Base-by-base conservation (phyloP, 805 yeast species). In the Sugiyamaella qingdaonensis region DNA sequence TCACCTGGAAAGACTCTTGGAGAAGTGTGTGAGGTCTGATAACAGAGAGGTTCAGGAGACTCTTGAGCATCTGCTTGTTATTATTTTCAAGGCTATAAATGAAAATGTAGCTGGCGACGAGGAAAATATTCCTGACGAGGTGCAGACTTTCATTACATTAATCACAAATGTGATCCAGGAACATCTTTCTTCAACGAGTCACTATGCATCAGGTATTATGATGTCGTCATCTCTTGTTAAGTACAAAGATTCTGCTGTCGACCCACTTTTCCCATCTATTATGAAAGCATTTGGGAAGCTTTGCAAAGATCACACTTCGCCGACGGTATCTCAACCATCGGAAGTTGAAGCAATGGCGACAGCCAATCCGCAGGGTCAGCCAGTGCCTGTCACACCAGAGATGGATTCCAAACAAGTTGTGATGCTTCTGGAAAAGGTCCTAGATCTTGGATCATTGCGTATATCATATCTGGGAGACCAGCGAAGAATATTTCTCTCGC, bases 391-490 rank as follows among this genome's bases (percentile, higher is more conserved):
- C 65, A 54, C 49, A 7, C 52, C 72, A 19, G 95, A 86, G 51
- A 79, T 78, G 59, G 96, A 89, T 63, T 87, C 92, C 8, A 84
- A 80, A 62, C 85, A 86, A 77, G 86, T 95, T 0, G 85, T 94
- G 0, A 81, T 78, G 54, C 70, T 90, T 34, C 72, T 94, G 44
- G 89, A 86, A 54, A 86, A 86, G 66, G 81, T 89, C 24, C 72
- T 94, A 50, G 84, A 85, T 58, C 77, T 92, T 49, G 82, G 92
- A 1, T 82, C 96, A 0, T 78, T 80, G 75, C 80, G 97, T 59
- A 88, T 94, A 4, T 81, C 95, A 0, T 78, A 80, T n/a, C 73
- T 95, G 24, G 97, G 96, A 4, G 99, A 94, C 61, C 96, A 92
- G 63, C 80, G 99, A 55, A 78, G 99, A 49, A 83, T 91, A 24